These are phyloP conservation scores for Diaporthe amygdali DNA, from an alignment of 2,329 filamentous ascomycete genomes.

Conservation along the genomic window DNA sequence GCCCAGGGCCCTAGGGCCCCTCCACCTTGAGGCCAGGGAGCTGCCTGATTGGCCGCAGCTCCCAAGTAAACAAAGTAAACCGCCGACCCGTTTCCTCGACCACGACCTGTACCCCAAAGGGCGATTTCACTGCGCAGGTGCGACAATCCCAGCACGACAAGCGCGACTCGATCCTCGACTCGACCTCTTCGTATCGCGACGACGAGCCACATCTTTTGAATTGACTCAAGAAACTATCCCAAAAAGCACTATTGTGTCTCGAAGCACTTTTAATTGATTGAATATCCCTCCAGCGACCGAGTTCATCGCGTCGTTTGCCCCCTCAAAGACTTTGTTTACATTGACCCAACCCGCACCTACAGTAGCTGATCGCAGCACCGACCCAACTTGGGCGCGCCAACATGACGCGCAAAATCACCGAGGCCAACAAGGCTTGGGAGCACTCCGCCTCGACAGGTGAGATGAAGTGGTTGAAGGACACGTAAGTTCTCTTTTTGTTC, in stretches of 20 bases:
- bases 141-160: neutral
- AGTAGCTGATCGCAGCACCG: neutral
- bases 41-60: constrained; percentile 23
- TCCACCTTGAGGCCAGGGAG: too few species aligned
- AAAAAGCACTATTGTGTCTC: neutral
- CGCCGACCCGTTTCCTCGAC: constrained; percentile 10
- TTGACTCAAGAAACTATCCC: neutral
- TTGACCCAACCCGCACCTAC: neutral
- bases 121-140: neutral
- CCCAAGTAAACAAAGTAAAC: constrained; percentile 24
- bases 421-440: neutral
- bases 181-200: neutral
- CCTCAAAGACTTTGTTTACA: constrained; percentile 19
- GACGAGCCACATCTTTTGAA: neutral
- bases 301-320: neutral
- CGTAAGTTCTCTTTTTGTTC: neutral
- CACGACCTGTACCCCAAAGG: neutral
- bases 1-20: too few species aligned
- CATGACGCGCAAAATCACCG: neutral
- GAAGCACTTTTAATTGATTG: neutral
- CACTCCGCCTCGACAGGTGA: neutral
- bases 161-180: neutral
- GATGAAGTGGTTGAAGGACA: constrained; percentile 17
- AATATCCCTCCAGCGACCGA: neutral
- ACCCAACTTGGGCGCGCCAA: neutral